phyloP scores from a whole-genome alignment of 2,329 filamentous ascomycete species.

The Pseudogymnoascus sp. region DNA sequence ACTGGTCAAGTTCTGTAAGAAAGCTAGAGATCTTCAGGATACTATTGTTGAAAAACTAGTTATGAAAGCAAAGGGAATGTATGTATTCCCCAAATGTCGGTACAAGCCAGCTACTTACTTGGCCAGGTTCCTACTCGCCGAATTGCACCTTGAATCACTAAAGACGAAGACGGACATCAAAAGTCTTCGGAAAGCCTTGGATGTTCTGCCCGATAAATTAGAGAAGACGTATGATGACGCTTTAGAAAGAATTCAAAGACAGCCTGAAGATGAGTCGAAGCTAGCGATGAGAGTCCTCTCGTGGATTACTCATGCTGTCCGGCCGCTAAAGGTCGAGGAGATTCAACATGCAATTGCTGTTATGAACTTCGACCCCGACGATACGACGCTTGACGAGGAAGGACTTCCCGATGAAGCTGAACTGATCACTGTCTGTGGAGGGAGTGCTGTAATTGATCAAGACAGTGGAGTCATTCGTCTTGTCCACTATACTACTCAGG shows the following conservation, averaged over 20 bases:
- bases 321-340: neutral
- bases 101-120: neutral
- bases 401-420: constrained; percentile 14
- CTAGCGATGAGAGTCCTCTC: neutral
- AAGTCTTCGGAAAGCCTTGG: neutral
- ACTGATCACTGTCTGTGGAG: constrained; percentile 24
- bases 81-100: neutral
- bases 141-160: neutral
- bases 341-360: neutral
- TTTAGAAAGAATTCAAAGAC: neutral
- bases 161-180: neutral
- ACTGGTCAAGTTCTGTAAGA: neutral
- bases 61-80: neutral
- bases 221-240: neutral
- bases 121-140: neutral
- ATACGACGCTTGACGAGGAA: neutral
- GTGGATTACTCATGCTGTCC: neutral
- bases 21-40: neutral
- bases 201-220: neutral
- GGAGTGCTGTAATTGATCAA: constrained; percentile 19
- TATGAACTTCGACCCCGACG: neutral
- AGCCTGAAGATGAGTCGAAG: neutral
- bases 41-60: neutral
- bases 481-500: constrained; percentile 26
- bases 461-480: constrained; percentile 18